Base-by-base conservation (phyloP, 2,329 filamentous ascomycete species). In the Fusarium penzigii region DNA sequence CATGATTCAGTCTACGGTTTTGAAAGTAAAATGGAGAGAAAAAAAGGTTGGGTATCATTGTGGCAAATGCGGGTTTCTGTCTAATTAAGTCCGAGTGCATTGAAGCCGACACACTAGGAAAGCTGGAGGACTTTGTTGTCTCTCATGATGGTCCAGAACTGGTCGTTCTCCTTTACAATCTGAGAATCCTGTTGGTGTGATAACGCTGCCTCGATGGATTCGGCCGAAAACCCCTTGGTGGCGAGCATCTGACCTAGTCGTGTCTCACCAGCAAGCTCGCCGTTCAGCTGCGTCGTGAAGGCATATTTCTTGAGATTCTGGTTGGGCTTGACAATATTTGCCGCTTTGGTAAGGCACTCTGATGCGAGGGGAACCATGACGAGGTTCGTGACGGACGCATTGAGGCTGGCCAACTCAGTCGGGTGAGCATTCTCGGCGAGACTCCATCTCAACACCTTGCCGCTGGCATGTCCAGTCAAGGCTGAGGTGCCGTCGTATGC, bases 361-460 rank as follows among this genome's bases (percentile, higher is more conserved):
- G 62, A 56, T 72, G 68, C 63, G 78, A 78, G 53, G 75, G 89
- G 85, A 10, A 85, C 80, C 29, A 90, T 75, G 71, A 94, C 89
- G n/a, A 97, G 66, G 62, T 95, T 96, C 11, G 90, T 94, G 34
- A 96, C 85, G 16, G 91, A 85, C 4, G 90, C 88, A 48, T 91
- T 91, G 51, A 95, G 80, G 52, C 88, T 88, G 2, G 83, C 79
- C 43, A 93, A 66, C 47, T 87, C 84, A 3, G 85, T 82, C 2
- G 83, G 80, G 56, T 89, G 87, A 53, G 83, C 84, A 53, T 84
- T 83, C 59, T 86, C 85, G 38, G 85, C 84, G 25, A 93, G 79
- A 67, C 90, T 90, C 93, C 93, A 97, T 48, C 82, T 79, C 32
- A 90, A 75, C 39, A 97, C 80, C 65, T 89, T 89, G 46, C 93